Evolutionary conservation across 1,139 yeast species (phyloP), one percentile per base, ranked within the genome.

Genomic region (Taiozyma sp.): DNA sequence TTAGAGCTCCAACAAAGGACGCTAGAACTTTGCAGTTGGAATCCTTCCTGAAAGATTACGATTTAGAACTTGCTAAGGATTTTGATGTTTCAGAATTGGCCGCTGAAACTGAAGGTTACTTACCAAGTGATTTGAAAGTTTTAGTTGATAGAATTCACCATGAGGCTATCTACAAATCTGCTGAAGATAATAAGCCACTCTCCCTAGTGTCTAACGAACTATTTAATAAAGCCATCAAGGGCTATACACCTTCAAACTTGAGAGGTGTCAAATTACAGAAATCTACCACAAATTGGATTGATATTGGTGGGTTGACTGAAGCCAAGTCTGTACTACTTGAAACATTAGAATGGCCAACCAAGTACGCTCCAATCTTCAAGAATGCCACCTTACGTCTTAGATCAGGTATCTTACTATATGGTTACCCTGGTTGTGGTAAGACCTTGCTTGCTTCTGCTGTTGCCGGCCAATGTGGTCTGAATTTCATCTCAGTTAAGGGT

Each of bases 391-490:
- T 93, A 48, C 72, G 98, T 51, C 72, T 91, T 50, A 76, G 98
- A 62, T 89, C 97, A 0, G 99, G 99, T 50, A 80, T 93, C 37
- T 72, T 93, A 48, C 76, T 93, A 19, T 93, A 91, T 67, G 99
- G 99, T 0, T 93, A 88, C 63, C 99, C 99, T 1, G 99, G 99
- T 5, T 93, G 99, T 70, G 99, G 99, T 50, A 93, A 93, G 68
- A 93, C 99, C 0, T 74, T 91, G 55, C 69, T 93, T 41, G 98
- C 98, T 0, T 85, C 95, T 55, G 97, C 98, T 0, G 89, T 93
- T 47, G 96, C 98, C 0, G 86, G 91, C 0, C 95, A 91, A 63
- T 89, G 97, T 70, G 98, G 98, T 0, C 74, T 93, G 53, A 93
- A 93, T 62, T 93, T 93, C 66, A 93, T 93, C 37, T 85, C 96